These are phyloP conservation scores for Elaeagnus macrophylla DNA, from an alignment of 306 rosid species.

Conservation along the genomic window DNA sequence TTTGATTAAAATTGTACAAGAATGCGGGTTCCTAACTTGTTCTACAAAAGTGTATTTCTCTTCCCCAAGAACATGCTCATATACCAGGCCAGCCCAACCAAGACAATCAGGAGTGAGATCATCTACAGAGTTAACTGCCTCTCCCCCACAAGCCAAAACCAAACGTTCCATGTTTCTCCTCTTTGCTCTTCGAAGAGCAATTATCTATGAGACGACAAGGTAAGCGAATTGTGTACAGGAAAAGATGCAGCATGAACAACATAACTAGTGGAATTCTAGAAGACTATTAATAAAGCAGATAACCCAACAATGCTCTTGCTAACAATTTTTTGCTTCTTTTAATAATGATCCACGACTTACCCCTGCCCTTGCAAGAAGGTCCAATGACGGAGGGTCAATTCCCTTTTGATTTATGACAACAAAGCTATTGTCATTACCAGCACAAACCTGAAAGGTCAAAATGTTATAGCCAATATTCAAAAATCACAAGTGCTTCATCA, in stretches of 20 bases:
- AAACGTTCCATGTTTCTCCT: constrained; percentile 97
- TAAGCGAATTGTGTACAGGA: constrained; percentile 1
- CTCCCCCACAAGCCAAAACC: constrained; percentile 98
- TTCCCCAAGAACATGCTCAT: constrained; percentile 95
- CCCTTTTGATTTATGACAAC: constrained; percentile 91
- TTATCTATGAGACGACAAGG: constrained; percentile 35
- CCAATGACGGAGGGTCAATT: constrained; percentile 95
- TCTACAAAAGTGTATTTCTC: constrained; percentile 92
- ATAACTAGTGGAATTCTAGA: not conserved
- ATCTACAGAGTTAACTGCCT: constrained; percentile 86
- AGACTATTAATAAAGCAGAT: too few species aligned
- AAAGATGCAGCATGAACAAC: not conserved
- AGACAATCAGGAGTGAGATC: constrained; percentile 83
- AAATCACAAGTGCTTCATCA: not conserved
- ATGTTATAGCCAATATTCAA: not conserved
- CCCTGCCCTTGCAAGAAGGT: constrained; percentile 91
- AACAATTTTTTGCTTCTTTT: not conserved
- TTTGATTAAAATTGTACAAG: constrained; percentile 93
- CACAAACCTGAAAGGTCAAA: constrained; percentile 55
- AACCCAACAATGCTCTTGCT: too few species aligned
- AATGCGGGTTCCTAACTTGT: constrained; percentile 83
- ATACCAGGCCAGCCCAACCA: constrained; percentile 98
- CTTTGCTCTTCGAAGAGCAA: constrained; percentile 97
- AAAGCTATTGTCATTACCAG: constrained; percentile 65
- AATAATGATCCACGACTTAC: constrained; percentile 35